Evolutionary conservation across 208 protist species (phyloP), one percentile per base, ranked within the genome.

Genomic region (Phytomonas serpens): DNA sequence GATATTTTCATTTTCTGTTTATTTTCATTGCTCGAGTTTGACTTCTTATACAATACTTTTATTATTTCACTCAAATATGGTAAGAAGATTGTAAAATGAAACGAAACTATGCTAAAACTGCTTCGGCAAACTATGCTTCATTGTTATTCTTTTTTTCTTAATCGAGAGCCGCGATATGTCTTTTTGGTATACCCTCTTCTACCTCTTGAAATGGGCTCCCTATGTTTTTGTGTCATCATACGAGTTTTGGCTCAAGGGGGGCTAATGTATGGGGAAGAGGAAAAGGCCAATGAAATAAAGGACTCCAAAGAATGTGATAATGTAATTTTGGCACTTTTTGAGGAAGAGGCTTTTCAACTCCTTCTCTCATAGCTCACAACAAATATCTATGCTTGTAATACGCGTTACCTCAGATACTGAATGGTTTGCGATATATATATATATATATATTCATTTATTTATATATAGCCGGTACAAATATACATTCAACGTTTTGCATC

Each of bases 21-120:
- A 31, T 57, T 51, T 69, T 57, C 5, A 57, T 32, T 5, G 34
- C 30, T 30, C 30, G n/a, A 13, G 19, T 37, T 19, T 68, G 47
- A 52, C 69, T 73, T 33, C 27, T 51, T 42, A 23, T n/a, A 27
- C 33, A 29, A 23, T 68, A 63, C 11, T 27, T 42, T 69, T 30
- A 69, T 73, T 67, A 27, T 57, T 69, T 38, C 61, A 66, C 36
- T n/a, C 64, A 64, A 29, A 70, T 64, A 63, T 70, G 32, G 34
- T 47, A n/a, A 64, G 6, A 70, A 32, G 38, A 4, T 67, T 67
- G 34, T 1, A 36, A 70, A 70, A 42, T 64, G 42, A 57, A 63
- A 36, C 14, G 23, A 37, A 69, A n/a, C 66, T 61, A 31, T 70
- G 9, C 0, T 64, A 37, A 52, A 57, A 57, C 9, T 64, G 36